Evolutionary conservation across 164 flowering plant species (phyloP).

Genomic region (Sextonia rubra): DNA sequence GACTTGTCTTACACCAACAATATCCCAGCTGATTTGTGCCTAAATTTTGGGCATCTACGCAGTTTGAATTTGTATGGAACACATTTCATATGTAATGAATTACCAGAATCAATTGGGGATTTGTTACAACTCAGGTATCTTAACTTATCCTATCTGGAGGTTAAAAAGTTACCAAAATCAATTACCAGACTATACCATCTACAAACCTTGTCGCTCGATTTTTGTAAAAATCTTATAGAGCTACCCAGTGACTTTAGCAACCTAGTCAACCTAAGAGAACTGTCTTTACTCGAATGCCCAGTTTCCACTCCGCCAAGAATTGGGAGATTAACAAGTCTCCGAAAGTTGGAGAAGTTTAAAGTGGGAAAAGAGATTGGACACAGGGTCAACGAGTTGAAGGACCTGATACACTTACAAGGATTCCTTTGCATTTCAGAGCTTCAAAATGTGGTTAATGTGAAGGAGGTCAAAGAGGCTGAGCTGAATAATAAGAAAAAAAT

Average conservation of each 20-base stretch:
- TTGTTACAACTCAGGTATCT: slow-evolving; percentile 5
- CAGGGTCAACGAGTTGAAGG: slow-evolving; percentile 6
- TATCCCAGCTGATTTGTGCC: neutral
- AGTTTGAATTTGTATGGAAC: neutral
- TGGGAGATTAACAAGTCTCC: slow-evolving; percentile 3
- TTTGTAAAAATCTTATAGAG: neutral
- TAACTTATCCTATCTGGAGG: neutral
- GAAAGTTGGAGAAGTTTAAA: neutral
- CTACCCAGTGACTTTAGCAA: neutral
- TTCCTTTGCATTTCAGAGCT: slow-evolving; percentile 6
- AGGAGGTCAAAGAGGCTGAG: neutral
- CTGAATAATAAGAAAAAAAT: slow-evolving; percentile 12
- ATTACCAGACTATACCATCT: neutral
- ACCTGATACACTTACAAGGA: slow-evolving; percentile 6
- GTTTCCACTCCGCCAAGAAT: neutral
- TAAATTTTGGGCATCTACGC: neutral
- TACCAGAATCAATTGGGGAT: slow-evolving; percentile 1
- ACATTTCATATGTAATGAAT: neutral
- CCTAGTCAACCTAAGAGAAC: neutral
- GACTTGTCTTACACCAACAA: no score
- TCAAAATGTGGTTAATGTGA: slow-evolving; percentile 5
- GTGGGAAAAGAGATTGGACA: slow-evolving; percentile 5
- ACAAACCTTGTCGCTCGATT: neutral
- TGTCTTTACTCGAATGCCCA: neutral
- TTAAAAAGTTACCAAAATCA: slow-evolving; percentile 1